These are phyloP conservation scores for Dujonia santamariae DNA, from an alignment of 1,139 yeast genomes.

Conservation along the genomic window DNA sequence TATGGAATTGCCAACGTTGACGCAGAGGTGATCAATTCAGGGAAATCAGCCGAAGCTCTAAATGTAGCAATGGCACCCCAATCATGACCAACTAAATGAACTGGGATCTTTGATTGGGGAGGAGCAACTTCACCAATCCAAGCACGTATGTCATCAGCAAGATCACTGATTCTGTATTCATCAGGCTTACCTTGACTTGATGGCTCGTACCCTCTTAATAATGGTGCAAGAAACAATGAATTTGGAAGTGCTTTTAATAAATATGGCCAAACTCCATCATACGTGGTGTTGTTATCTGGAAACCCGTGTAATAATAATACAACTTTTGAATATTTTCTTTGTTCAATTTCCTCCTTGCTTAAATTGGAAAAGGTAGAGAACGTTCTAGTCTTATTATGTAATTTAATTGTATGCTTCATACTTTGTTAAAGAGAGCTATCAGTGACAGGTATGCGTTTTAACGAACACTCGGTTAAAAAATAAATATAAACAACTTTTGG, in stretches of 20 bases:
- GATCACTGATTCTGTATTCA: slow-evolving; percentile 23
- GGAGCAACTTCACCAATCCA: slow-evolving; percentile 28
- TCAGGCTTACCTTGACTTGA: slow-evolving; percentile 29
- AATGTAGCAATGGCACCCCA: slow-evolving; percentile 45
- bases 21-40: slow-evolving; percentile 34
- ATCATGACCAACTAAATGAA: slow-evolving; percentile 44
- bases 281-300: slow-evolving; percentile 39
- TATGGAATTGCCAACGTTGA: slow-evolving; percentile 42
- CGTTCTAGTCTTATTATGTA: slow-evolving; percentile 20
- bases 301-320: slow-evolving; percentile 41
- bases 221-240: slow-evolving; percentile 33
- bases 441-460: too few species aligned
- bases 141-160: slow-evolving; percentile 35
- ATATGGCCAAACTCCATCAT: slow-evolving; percentile 22
- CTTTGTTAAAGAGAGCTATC: too few species aligned
- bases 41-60: slow-evolving; percentile 35
- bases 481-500: too few species aligned
- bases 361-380: slow-evolving; percentile 27
- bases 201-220: slow-evolving; percentile 41
- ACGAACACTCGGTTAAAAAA: too few species aligned
- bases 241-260: slow-evolving; percentile 17
- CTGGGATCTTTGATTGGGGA: slow-evolving; percentile 20
- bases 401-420: slow-evolving; percentile 12
- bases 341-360: slow-evolving; percentile 15
- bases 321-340: slow-evolving; percentile 22